Percentiles rank a stretch among this genome's conserved stretches.
Conservation (phyloP, 306 rosid species). For the Vicia villosa region DNA sequence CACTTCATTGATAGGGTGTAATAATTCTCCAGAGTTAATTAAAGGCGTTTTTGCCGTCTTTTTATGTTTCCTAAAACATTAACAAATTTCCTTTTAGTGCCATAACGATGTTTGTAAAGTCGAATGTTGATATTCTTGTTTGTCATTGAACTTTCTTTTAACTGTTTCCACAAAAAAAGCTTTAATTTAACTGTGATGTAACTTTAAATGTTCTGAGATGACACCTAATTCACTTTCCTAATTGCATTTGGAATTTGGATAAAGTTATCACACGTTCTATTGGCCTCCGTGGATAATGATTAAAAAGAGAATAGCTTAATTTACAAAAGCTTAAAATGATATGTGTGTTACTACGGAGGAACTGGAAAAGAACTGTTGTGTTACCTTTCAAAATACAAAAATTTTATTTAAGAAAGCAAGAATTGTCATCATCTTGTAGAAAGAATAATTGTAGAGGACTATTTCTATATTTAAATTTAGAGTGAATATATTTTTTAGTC, state of each 20-base stretch:
- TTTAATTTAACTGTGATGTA: conserved; percentile 42
- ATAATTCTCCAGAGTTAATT: conserved; percentile 50
- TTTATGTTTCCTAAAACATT: conserved; percentile 58
- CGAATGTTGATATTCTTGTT: conserved; percentile 47
- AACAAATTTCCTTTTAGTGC: conserved; percentile 53
- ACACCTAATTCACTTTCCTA: too few species aligned
- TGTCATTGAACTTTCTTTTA: conserved; percentile 42
- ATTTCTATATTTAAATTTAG: too few species aligned
- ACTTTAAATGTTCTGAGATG: conserved; percentile 48
- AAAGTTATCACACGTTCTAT: neutral
- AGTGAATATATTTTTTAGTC: too few species aligned
- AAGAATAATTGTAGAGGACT: too few species aligned
- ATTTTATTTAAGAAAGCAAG: too few species aligned
- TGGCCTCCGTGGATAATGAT: conserved; percentile 39
- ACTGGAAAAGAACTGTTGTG: too few species aligned
- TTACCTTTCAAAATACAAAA: too few species aligned
- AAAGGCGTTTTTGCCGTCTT: conserved; percentile 46
- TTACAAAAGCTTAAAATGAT: neutral
- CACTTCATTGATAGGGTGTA: conserved; percentile 39
- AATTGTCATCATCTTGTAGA: too few species aligned
- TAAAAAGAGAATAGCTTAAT: conserved; percentile 6
- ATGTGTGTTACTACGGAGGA: too few species aligned
- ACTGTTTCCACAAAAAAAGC: neutral
- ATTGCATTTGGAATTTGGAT: too few species aligned
- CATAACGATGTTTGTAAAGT: conserved; percentile 63